A percentile compares a stretch with the other conserved stretches of the same genome.
Evolutionary conservation across 1,284 basidiomycete species (phyloP).

Genomic region (Prillingera fragicola): DNA sequence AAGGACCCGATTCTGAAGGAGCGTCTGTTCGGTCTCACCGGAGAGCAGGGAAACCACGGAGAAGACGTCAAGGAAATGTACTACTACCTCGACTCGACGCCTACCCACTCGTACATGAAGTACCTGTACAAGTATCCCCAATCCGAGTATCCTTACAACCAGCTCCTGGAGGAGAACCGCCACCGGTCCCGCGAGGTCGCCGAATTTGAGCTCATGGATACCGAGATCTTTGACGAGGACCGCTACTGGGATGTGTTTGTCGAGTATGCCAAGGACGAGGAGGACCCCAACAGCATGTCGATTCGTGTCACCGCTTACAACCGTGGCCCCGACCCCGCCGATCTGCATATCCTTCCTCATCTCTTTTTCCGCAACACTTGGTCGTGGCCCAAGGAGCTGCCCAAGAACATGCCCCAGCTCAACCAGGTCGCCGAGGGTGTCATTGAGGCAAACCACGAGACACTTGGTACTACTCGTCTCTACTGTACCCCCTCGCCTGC

Average conservation of each 20-base stretch:
- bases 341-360: constrained; percentile 89
- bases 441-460: constrained; percentile 68
- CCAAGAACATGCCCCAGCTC: constrained; percentile 65
- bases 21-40: constrained; percentile 86
- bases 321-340: constrained; percentile 91
- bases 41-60: constrained; percentile 93
- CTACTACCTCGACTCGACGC: constrained; percentile 96
- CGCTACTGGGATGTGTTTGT: constrained; percentile 84
- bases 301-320: constrained; percentile 96
- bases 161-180: constrained; percentile 79
- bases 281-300: constrained; percentile 79
- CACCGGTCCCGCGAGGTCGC: constrained; percentile 75
- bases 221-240: constrained; percentile 85
- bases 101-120: constrained; percentile 99
- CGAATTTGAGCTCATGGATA: constrained; percentile 92
- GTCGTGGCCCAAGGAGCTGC: constrained; percentile 85
- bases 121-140: constrained; percentile 98
- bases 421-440: constrained; percentile 54
- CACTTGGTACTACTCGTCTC: constrained; percentile 68
- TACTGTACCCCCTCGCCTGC: constrained; percentile 90
- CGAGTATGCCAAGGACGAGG: constrained; percentile 95
- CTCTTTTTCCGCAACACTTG: constrained; percentile 97
- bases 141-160: constrained; percentile 82
- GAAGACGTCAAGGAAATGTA: constrained; percentile 98
- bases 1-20: constrained; percentile 94